phyloP scores from a whole-genome alignment of 2,329 filamentous ascomycete species.

The Epichloe festucae region DNA sequence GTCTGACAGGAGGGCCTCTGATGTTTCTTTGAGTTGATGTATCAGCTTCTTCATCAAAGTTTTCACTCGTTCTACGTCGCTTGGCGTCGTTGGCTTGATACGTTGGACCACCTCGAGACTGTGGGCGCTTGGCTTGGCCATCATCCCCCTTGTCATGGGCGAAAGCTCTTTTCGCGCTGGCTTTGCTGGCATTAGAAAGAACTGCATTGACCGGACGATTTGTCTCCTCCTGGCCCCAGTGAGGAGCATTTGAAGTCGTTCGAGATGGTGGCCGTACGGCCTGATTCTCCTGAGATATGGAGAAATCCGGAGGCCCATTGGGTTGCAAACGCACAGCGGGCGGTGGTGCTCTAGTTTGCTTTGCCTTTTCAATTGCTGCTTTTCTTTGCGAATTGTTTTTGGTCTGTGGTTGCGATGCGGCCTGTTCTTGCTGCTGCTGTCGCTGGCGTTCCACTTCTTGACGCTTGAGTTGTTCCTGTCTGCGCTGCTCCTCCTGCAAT shows the following conservation, averaged over 20 bases:
- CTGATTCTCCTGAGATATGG: conserved; percentile 17
- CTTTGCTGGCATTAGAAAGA: conserved; percentile 47
- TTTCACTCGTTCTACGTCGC: conserved; percentile 64
- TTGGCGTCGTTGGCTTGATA: conserved; percentile 64
- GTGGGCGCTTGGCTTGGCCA: conserved; percentile 30
- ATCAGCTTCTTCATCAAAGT: conserved; percentile 50
- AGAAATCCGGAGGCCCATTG: conserved; percentile 36
- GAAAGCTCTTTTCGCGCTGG: conserved; percentile 57
- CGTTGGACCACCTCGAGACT: conserved; percentile 40
- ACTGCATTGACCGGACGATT: conserved; percentile 47
- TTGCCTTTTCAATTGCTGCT: conserved; percentile 49
- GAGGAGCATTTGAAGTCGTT: conserved; percentile 39
- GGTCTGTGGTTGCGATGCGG: conserved; percentile 47
- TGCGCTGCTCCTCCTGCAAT: conserved; percentile 50
- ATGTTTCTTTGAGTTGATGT: conserved; percentile 45
- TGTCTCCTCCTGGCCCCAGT: conserved; percentile 43
- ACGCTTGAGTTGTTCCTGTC: conserved; percentile 43
- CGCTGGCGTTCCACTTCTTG: conserved; percentile 50
- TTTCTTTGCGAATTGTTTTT: conserved; percentile 55
- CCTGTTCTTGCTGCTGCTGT: conserved; percentile 45
- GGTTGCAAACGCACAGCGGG: conserved; percentile 44
- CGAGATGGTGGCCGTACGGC: conserved; percentile 39
- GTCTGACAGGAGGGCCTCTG: conserved; percentile 80
- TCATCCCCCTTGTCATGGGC: conserved; percentile 50
- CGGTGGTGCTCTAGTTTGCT: conserved; percentile 49